These are phyloP conservation scores for Trypethelium eluteriae DNA, from an alignment of 495 filamentous ascomycete species.

Conservation along the genomic window DNA sequence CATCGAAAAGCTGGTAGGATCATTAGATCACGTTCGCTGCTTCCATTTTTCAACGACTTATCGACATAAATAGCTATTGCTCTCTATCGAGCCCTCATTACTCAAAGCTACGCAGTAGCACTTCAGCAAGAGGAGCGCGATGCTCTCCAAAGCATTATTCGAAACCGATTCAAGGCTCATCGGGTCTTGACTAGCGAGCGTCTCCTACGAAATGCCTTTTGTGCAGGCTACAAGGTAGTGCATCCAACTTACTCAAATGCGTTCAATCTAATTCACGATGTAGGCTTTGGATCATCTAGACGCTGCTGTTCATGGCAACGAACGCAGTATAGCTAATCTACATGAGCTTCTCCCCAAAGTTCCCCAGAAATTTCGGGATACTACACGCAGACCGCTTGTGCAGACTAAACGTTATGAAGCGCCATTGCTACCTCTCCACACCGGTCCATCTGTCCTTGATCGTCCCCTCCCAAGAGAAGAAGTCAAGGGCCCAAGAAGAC, in stretches of 20 bases:
- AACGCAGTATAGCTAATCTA: constrained; percentile 21
- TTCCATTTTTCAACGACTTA: background rate
- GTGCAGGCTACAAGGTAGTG: constrained; percentile 58
- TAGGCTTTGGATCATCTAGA: constrained; percentile 35
- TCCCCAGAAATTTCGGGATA: constrained; percentile 19
- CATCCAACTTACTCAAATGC: constrained; percentile 9
- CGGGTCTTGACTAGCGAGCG: constrained; percentile 39
- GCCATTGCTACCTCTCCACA: background rate
- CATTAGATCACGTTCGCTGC: background rate
- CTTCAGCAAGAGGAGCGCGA: constrained; percentile 36
- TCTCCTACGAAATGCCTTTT: constrained; percentile 30
- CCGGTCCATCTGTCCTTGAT: constrained; percentile 32
- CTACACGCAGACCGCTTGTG: background rate
- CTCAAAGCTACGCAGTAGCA: constrained; percentile 48
- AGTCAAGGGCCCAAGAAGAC: constrained; percentile 45
- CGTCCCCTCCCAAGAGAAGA: constrained; percentile 40
- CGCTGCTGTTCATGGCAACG: constrained; percentile 25
- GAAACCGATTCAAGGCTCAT: constrained; percentile 53
- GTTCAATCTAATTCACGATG: background rate
- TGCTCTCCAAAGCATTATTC: constrained; percentile 41
- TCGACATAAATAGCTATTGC: constrained; percentile 38
- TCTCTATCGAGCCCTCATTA: constrained; percentile 65
- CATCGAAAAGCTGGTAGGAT: constrained; percentile 1
- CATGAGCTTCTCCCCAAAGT: constrained; percentile 21
- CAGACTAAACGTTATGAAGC: background rate